These are phyloP conservation scores for Rhodomyrtus tomentosa DNA, from an alignment of 345 rosid species.

Conservation along the genomic window DNA sequence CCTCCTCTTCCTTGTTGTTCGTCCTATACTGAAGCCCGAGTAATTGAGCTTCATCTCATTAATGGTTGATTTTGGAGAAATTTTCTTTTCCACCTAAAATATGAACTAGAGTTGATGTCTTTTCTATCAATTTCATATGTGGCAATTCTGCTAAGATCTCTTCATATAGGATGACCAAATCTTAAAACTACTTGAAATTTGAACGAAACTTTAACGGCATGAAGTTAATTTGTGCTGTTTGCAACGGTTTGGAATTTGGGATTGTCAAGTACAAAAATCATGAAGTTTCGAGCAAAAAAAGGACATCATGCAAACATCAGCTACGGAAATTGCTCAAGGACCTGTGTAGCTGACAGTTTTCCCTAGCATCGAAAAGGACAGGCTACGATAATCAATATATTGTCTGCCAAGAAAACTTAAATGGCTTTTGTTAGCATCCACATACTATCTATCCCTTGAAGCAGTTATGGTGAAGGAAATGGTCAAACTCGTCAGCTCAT, in stretches of 20 bases:
- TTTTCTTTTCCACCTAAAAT: background rate
- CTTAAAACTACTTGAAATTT: background rate
- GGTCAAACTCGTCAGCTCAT: background rate
- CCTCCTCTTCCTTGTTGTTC: background rate
- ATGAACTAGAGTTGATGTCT: background rate
- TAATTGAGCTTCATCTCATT: background rate
- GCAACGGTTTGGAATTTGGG: background rate
- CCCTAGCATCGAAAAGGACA: background rate
- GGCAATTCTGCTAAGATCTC: too few relatives aligned
- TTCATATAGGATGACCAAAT: too few relatives aligned
- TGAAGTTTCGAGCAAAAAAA: background rate
- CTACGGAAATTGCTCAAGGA: background rate
- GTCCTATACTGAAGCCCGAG: background rate
- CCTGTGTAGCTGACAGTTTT: background rate
- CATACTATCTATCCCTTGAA: background rate
- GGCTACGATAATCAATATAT: background rate
- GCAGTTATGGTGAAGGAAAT: background rate
- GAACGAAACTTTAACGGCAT: background rate
- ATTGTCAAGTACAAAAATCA: background rate
- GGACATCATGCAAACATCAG: background rate
- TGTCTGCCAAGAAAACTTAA: background rate
- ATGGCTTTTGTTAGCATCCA: background rate
- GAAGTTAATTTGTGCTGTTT: too few relatives aligned
- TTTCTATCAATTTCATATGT: too few relatives aligned
- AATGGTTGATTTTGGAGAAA: background rate